Base-by-base conservation (phyloP, 768 basidiomycete species). In the Neoboletus magnificus region DNA sequence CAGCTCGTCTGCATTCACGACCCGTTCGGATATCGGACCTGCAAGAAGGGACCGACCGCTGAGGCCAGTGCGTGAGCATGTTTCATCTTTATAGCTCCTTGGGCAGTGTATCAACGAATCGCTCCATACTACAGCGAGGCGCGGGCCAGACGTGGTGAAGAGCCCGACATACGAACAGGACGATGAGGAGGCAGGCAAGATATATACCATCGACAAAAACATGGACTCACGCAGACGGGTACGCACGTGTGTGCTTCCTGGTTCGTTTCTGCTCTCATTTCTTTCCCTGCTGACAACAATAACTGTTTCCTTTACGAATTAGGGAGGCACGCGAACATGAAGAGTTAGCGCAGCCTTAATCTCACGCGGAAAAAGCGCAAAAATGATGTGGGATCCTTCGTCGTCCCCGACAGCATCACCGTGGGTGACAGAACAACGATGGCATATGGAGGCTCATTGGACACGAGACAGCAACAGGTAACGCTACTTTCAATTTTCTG, bases 1-100 rank as follows among this genome's bases (percentile, higher is more conserved):
- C 60, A 94, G 93, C 74, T 94, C 94, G 48, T 96, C 94, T 44
- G 94, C 94, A 55, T 98, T 98, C 74, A 98, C 96, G 0, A 98
- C 96, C 7, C 89, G 95, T 46, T 96, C 93, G 39, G 97, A 98
- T 85, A 98, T 99, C 56, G 97, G 97, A 67, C 97, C 97, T 35
- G 97, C 97, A 9, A 96, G 70, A 95, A 97, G 66, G 93, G 93
- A 0, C 93, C 95, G 0, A 91, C 91, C 18, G 94, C 93, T 32
- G 93, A 95, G 73, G 85, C 86, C 0, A 79, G 96, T 48, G 95
- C 92, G 87, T 92, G 62, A n/a, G n/a, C n/a, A n/a, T n/a, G n/a
- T n/a, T n/a, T n/a, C n/a, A n/a, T n/a, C n/a, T n/a, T n/a, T n/a
- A n/a, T n/a, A n/a, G n/a, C n/a, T n/a, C n/a, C n/a, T n/a, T n/a